Conservation (phyloP, 164 flowering plant genomes). For the Hamamelis virginiana region DNA sequence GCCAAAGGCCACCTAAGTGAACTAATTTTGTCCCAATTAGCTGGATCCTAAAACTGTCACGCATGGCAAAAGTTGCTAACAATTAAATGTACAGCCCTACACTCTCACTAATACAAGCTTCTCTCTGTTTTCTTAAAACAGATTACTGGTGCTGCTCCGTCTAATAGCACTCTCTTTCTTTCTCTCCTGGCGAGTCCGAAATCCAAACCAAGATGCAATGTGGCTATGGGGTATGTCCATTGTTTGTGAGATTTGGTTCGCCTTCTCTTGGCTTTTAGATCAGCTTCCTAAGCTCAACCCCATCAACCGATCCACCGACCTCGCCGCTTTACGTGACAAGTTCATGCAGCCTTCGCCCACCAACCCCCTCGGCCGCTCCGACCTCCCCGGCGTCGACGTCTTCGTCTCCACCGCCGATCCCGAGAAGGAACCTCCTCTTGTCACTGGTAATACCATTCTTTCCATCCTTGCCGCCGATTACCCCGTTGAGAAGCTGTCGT, state of each 20-base stretch:
- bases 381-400: constrained; percentile 50
- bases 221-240: constrained; percentile 57
- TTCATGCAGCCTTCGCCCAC: constrained; percentile 37
- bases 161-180: constrained; percentile 28
- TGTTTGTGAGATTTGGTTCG: constrained; percentile 55
- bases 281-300: constrained; percentile 54
- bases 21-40: too few relatives aligned
- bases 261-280: constrained; percentile 56
- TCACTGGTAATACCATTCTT: constrained; percentile 62
- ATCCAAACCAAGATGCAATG: constrained; percentile 45
- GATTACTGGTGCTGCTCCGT: constrained; percentile 34
- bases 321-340: constrained; percentile 42
- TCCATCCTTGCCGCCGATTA: constrained; percentile 61
- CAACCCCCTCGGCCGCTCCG: constrained; percentile 49
- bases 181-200: constrained; percentile 40
- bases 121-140: too few relatives aligned
- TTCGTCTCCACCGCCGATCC: constrained; percentile 64
- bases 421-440: constrained; percentile 72
- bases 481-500: constrained; percentile 64
- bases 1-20: too few relatives aligned
- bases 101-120: too few relatives aligned
- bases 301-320: constrained; percentile 46
- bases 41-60: too few relatives aligned
- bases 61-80: too few relatives aligned
- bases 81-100: too few relatives aligned